These are phyloP conservation scores for Aegilops tauschii DNA, from an alignment of 176 grass and related monocot species.

Conservation along the genomic window DNA sequence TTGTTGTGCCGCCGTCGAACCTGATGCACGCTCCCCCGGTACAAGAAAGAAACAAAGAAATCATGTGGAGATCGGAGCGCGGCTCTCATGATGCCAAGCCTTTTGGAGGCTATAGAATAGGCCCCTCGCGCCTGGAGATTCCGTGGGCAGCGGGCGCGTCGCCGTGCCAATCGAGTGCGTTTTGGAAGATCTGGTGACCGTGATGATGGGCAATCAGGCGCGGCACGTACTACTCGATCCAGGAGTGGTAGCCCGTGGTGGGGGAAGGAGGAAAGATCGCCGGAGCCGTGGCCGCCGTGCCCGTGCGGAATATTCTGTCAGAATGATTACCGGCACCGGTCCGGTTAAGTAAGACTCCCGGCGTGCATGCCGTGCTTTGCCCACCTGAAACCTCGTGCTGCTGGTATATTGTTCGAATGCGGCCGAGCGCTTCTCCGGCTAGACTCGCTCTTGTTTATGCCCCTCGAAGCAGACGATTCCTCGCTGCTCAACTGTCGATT, in stretches of 20 bases:
- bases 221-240: too few relatives aligned
- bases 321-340: constrained; percentile 34
- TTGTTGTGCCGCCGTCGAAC: neutral
- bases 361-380: neutral
- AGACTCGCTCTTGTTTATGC: too few relatives aligned
- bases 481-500: too few relatives aligned
- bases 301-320: constrained; percentile 25
- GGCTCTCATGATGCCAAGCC: neutral
- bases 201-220: constrained; percentile 3
- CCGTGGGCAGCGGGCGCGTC: neutral
- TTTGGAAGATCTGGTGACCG: neutral
- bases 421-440: too few relatives aligned
- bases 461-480: too few relatives aligned
- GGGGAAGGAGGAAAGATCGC: neutral
- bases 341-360: constrained; percentile 25
- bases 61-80: neutral
- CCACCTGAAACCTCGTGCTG: neutral
- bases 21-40: neutral
- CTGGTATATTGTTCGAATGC: neutral
- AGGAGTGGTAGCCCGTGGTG: neutral
- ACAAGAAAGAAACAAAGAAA: neutral
- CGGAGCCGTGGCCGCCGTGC: neutral
- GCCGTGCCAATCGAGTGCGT: neutral
- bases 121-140: neutral
- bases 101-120: neutral